Evolutionary conservation across 2,329 filamentous ascomycete genomes (phyloP).

Genomic region (Parastagonospora nodorum): DNA sequence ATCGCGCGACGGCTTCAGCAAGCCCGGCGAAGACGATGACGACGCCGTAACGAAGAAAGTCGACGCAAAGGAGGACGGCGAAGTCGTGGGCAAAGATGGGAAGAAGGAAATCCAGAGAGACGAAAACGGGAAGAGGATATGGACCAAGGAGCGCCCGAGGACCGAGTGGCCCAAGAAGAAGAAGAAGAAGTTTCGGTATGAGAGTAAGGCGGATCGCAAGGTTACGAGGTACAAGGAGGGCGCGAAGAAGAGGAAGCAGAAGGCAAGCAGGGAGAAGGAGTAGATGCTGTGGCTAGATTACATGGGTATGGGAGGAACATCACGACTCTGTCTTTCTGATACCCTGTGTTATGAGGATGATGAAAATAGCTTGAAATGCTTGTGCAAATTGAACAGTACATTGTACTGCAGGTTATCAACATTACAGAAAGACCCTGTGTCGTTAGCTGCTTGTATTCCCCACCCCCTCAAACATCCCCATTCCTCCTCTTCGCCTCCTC

Average conservation of each 20-base stretch:
- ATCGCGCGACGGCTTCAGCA: slow-evolving; percentile 72
- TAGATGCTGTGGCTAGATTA: background rate
- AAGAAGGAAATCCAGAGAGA: slow-evolving; percentile 28
- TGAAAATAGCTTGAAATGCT: too few relatives aligned
- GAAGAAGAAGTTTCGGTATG: slow-evolving; percentile 91
- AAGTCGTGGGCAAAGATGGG: slow-evolving; percentile 54
- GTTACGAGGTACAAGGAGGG: slow-evolving; percentile 62
- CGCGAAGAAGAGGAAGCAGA: slow-evolving; percentile 72
- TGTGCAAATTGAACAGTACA: too few relatives aligned
- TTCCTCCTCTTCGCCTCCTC: slow-evolving; percentile 62
- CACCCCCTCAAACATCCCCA: slow-evolving; percentile 31
- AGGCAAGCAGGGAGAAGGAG: slow-evolving; percentile 52
- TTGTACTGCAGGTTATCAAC: too few relatives aligned
- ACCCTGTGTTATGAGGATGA: too few relatives aligned
- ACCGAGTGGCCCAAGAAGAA: slow-evolving; percentile 68
- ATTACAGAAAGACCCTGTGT: too few relatives aligned
- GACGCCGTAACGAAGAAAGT: slow-evolving; percentile 17
- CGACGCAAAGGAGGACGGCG: slow-evolving; percentile 38
- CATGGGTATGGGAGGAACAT: background rate
- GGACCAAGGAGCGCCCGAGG: slow-evolving; percentile 61
- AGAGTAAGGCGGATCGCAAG: slow-evolving; percentile 65
- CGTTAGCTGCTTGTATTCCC: background rate
- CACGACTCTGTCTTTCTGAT: background rate
- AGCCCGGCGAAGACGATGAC: slow-evolving; percentile 48
- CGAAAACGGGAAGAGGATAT: slow-evolving; percentile 50